Percentiles rank a stretch among this genome's conserved stretches.
phyloP scores from a whole-genome alignment of 208 protist genomes.

The Trypanosoma vivax region DNA sequence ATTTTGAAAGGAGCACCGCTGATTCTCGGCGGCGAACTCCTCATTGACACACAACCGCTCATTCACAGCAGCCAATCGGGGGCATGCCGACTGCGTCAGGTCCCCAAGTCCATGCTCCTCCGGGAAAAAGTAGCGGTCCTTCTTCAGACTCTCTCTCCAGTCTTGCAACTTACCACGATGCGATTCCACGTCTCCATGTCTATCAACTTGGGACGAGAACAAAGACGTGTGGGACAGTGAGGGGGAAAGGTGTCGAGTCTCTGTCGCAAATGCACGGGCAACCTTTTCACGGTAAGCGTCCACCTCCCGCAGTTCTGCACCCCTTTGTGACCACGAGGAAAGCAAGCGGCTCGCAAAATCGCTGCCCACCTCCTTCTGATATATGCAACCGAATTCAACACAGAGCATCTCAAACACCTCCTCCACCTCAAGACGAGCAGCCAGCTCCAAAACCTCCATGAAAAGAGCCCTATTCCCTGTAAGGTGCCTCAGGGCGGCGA shows the following conservation, averaged over 20 bases:
- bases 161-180: not conserved
- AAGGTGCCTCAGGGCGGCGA: too few species aligned
- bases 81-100: slow-evolving; percentile 16
- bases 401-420: slow-evolving; percentile 13
- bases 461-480: slow-evolving; percentile 15
- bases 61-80: not conserved
- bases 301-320: not conserved
- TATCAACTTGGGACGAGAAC: not conserved
- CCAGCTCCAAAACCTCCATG: slow-evolving; percentile 22
- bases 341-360: slow-evolving; percentile 1
- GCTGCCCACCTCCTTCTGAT: slow-evolving; percentile 8
- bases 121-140: slow-evolving; percentile 60
- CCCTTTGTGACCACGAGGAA: not conserved
- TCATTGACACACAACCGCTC: slow-evolving; percentile 23
- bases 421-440: slow-evolving; percentile 20
- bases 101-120: slow-evolving; percentile 13
- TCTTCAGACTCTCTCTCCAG: slow-evolving; percentile 14
- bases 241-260: not conserved
- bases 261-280: slow-evolving; percentile 9
- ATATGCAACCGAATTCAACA: slow-evolving; percentile 21
- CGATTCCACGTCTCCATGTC: not conserved
- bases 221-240: not conserved
- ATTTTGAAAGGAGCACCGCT: slow-evolving; percentile 34
- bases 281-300: slow-evolving; percentile 1
- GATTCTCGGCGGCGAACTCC: slow-evolving; percentile 26